These are phyloP conservation scores for Starmerella cellae DNA, from an alignment of 805 yeast species.

Conservation along the genomic window DNA sequence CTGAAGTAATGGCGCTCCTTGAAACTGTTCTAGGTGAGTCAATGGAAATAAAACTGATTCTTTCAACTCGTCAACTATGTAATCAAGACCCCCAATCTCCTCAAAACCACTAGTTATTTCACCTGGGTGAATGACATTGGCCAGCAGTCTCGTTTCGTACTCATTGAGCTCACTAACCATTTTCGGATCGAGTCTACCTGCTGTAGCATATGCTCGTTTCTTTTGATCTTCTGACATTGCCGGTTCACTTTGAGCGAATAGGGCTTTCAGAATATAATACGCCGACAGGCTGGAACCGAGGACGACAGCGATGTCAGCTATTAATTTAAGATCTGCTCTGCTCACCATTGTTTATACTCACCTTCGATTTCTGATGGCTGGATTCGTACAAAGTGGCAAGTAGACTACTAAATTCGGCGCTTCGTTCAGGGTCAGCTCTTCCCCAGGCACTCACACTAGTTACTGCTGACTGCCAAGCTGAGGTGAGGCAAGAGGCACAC, in stretches of 20 bases:
- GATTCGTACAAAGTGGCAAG: too few species aligned
- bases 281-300: conserved; percentile 57
- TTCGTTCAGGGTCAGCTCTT: too few species aligned
- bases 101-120: conserved; percentile 65
- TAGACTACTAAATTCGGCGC: too few species aligned
- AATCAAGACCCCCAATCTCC: conserved; percentile 83
- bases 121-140: conserved; percentile 68
- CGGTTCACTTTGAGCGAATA: conserved; percentile 32
- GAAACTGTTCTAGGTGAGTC: conserved; percentile 37
- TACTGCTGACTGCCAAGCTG: too few species aligned
- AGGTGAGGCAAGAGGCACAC: too few species aligned
- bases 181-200: conserved; percentile 54
- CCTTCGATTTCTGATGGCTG: too few species aligned
- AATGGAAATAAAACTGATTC: conserved; percentile 85
- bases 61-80: conserved; percentile 66
- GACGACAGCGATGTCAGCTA: conserved; percentile 37
- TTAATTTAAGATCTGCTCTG: conserved; percentile 19
- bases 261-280: conserved; percentile 43
- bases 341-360: conserved; percentile 4
- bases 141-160: conserved; percentile 67
- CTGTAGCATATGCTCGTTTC: conserved; percentile 44
- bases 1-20: conserved; percentile 51
- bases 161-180: conserved; percentile 42
- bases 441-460: too few species aligned
- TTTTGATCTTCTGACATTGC: conserved; percentile 44